A percentile compares a stretch with the other conserved stretches of the same genome.
These are phyloP conservation scores for Leccinum griseonigrum DNA, from an alignment of 1,284 basidiomycete species.

Conservation along the genomic window DNA sequence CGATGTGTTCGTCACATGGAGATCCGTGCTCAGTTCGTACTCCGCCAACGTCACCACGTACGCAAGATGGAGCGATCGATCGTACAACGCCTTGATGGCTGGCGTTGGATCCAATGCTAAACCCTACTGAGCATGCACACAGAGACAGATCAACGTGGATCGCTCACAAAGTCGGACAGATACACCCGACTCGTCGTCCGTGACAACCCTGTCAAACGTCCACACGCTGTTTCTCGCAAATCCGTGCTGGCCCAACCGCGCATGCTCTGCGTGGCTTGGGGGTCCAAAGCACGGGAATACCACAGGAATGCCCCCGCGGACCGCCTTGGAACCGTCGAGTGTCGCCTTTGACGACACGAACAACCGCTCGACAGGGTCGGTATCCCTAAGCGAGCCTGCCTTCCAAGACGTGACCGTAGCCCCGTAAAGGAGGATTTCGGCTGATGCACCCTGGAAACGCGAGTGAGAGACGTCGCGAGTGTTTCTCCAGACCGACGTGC, in stretches of 20 bases:
- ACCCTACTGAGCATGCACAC: conserved; percentile 5
- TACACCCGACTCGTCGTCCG: conserved; percentile 70
- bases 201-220: conserved; percentile 61
- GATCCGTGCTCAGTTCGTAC: conserved; percentile 73
- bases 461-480: not conserved
- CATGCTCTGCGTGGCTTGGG: conserved; percentile 70
- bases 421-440: conserved; percentile 74
- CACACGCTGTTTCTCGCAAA: conserved; percentile 78
- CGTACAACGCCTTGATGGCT: conserved; percentile 56
- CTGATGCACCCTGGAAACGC: conserved; percentile 61
- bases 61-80: conserved; percentile 62
- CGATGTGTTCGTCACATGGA: conserved; percentile 75
- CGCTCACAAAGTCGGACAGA: conserved; percentile 70
- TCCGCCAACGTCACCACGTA: conserved; percentile 79
- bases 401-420: conserved; percentile 84
- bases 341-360: conserved; percentile 76
- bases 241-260: conserved; percentile 77
- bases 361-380: conserved; percentile 58
- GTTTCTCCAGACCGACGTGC: conserved; percentile 29
- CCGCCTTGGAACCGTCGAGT: conserved; percentile 70
- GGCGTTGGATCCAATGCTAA: conserved; percentile 62
- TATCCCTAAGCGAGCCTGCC: conserved; percentile 38
- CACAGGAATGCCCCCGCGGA: conserved; percentile 83
- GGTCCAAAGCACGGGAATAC: conserved; percentile 87
- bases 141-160: not conserved